Conservation (phyloP, 129 eudicot species). For the Chrysanthemum seticuspe region DNA sequence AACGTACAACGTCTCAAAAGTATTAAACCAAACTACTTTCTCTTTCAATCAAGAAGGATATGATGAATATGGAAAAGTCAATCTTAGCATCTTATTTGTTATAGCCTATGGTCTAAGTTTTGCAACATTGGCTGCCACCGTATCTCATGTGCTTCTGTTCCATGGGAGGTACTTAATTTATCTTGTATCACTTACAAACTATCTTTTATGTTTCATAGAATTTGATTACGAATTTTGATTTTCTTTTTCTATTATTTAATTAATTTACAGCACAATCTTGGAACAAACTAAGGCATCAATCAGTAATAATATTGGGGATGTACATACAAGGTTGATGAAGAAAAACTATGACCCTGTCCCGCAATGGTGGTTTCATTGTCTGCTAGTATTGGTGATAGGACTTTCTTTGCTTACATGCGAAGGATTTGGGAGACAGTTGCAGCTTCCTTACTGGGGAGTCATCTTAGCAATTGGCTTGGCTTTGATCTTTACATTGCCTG, state of each 20-base stretch:
- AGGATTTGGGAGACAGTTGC: constrained; percentile 74
- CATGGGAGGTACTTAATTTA: constrained; percentile 58
- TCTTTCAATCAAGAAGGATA: constrained; percentile 54
- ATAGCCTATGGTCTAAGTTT: constrained; percentile 72
- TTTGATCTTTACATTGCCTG: constrained; percentile 56
- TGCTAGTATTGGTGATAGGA: constrained; percentile 50
- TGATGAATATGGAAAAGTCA: constrained; percentile 62
- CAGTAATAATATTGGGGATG: constrained; percentile 50
- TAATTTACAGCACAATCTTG: constrained; percentile 55
- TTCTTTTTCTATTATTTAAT: background rate
- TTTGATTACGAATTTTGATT: background rate
- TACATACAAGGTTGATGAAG: constrained; percentile 79
- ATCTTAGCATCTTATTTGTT: constrained; percentile 72
- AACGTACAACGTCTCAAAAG: constrained; percentile 49
- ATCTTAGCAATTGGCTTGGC: constrained; percentile 57
- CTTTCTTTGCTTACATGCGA: constrained; percentile 63
- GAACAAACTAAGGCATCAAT: constrained; percentile 60
- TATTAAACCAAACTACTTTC: constrained; percentile 46
- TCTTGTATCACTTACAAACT: background rate
- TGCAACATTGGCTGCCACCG: constrained; percentile 71
- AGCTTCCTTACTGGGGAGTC: constrained; percentile 86
- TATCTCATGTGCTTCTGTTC: constrained; percentile 80
- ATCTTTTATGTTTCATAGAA: background rate
- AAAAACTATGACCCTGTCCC: constrained; percentile 73
- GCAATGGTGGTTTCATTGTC: constrained; percentile 72